Conservation (phyloP, 805 yeast species). For the Candida insectorum region DNA sequence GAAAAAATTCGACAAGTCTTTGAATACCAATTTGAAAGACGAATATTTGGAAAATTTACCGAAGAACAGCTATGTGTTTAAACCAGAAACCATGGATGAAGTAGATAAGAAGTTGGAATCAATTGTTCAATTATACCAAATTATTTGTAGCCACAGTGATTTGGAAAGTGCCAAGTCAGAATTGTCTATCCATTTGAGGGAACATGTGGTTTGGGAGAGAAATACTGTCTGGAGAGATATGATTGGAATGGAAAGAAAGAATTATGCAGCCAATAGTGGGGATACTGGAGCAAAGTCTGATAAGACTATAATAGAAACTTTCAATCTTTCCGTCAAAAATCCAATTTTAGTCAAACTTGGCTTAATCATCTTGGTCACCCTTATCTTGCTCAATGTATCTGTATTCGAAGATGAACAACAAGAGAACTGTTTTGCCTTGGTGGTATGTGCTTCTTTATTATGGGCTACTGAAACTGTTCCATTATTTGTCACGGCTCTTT, state of each 20-base stretch:
- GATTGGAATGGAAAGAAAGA: slow-evolving; percentile 67
- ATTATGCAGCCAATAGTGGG: slow-evolving; percentile 56
- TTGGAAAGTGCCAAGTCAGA: slow-evolving; percentile 49
- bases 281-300: slow-evolving; percentile 11
- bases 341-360: slow-evolving; percentile 41
- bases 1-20: slow-evolving; percentile 52
- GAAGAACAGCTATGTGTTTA: slow-evolving; percentile 36
- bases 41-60: slow-evolving; percentile 47
- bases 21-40: slow-evolving; percentile 41
- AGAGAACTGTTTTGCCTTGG: slow-evolving; percentile 64
- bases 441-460: slow-evolving; percentile 74
- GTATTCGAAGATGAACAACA: slow-evolving; percentile 36
- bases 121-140: slow-evolving; percentile 32
- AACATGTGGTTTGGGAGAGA: slow-evolving; percentile 55
- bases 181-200: slow-evolving; percentile 53
- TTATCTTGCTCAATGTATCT: slow-evolving; percentile 24
- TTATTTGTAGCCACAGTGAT: slow-evolving; percentile 38
- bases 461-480: slow-evolving; percentile 98
- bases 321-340: slow-evolving; percentile 29
- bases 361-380: slow-evolving; percentile 47
- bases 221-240: slow-evolving; percentile 56
- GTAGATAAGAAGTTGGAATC: slow-evolving; percentile 32
- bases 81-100: slow-evolving; percentile 23
- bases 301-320: slow-evolving; percentile 7
- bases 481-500: slow-evolving; percentile 79